Evolutionary conservation across 345 rosid genomes (phyloP), one percentile per base, ranked within the genome.

Genomic region (Ailanthus altissimus): DNA sequence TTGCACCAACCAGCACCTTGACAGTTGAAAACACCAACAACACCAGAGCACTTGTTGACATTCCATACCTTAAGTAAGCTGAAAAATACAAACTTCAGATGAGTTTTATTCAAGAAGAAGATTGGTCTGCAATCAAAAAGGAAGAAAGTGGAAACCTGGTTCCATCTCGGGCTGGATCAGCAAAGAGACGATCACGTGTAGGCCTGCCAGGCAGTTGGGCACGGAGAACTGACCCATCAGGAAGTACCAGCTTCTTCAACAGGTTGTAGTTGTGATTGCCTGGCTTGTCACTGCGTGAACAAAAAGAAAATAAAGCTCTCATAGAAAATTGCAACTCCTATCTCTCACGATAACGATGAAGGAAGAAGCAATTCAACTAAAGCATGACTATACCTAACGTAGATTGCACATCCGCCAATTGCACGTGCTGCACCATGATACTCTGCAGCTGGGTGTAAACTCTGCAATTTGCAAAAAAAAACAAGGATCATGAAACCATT

Each of bases 1-100:
- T 86, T 92, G 90, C 98, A 91, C 99, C 99, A 96, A 75, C 97
- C 98, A 77, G 99, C 97, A 64, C 99, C 99, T 86, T 96, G 99
- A 83, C 99, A 96, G 86, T 96, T 94, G 86, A 92, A 96, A 8
- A 91, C 93, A 65, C 99, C 98, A 3, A 93, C 97, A 43, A 96
- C 89, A 23, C 99, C 98, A 23, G 91, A 79, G 70, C 85, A 88
- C 77, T 90, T 91, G 75, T 96, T 96, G 89, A 90, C 74, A 75
- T 96, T 96, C 99, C 99, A 96, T 43, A 96, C 77, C 86, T 96
- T 96, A 51, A 93, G 93, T 83, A 93, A 84, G 84, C 98, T 93
- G 86, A 78, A 83, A 46, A 46, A 62, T 40, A 67, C 8, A 73
- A 42, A 14, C 59, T 64, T 40, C 20, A 3, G 20, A 16, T 66